Evolutionary conservation across 495 filamentous ascomycete genomes (phyloP).

Genomic region (Aspergillus cristatus): DNA sequence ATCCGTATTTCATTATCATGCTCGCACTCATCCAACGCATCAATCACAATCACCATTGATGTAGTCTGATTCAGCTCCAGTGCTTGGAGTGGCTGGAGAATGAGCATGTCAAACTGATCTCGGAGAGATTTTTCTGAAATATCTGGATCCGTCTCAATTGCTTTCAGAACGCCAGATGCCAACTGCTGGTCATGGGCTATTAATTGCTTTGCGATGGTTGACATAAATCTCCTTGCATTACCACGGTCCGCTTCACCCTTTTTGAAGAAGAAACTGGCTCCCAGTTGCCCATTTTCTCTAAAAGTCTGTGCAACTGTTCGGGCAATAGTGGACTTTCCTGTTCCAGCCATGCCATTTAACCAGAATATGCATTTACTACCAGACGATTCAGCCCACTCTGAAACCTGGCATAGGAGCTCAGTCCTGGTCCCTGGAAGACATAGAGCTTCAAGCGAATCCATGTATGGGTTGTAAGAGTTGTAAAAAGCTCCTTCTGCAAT

Average conservation of each 20-base stretch:
- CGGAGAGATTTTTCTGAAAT: slow-evolving; percentile 23
- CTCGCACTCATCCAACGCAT: slow-evolving; percentile 46
- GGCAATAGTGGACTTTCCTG: slow-evolving; percentile 29
- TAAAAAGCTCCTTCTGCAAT: slow-evolving; percentile 11
- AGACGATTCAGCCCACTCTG: slow-evolving; percentile 13
- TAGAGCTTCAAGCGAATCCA: slow-evolving; percentile 8
- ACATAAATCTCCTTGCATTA: slow-evolving; percentile 27
- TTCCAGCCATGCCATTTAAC: slow-evolving; percentile 30
- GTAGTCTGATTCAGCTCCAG: slow-evolving; percentile 1
- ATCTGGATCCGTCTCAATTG: slow-evolving; percentile 22
- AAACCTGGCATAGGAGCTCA: slow-evolving; percentile 17
- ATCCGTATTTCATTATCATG: slow-evolving; percentile 27
- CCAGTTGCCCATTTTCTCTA: slow-evolving; percentile 5
- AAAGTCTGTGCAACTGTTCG: slow-evolving; percentile 13
- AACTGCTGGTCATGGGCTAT: slow-evolving; percentile 16
- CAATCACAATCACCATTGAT: slow-evolving; percentile 29
- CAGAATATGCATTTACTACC: slow-evolving; percentile 24
- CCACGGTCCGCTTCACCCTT: slow-evolving; percentile 31
- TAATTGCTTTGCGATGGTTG: slow-evolving; percentile 37
- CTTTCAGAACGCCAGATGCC: slow-evolving; percentile 19
- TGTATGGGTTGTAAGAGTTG: slow-evolving; percentile 13
- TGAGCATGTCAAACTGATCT: slow-evolving; percentile 39
- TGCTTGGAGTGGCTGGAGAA: slow-evolving; percentile 25
- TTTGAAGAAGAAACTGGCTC: slow-evolving; percentile 42
- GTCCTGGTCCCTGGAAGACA: slow-evolving; percentile 22